A percentile compares a stretch with the other conserved stretches of the same genome.
Conservation (phyloP, 1,284 basidiomycete genomes). For the Boletus mariae region DNA sequence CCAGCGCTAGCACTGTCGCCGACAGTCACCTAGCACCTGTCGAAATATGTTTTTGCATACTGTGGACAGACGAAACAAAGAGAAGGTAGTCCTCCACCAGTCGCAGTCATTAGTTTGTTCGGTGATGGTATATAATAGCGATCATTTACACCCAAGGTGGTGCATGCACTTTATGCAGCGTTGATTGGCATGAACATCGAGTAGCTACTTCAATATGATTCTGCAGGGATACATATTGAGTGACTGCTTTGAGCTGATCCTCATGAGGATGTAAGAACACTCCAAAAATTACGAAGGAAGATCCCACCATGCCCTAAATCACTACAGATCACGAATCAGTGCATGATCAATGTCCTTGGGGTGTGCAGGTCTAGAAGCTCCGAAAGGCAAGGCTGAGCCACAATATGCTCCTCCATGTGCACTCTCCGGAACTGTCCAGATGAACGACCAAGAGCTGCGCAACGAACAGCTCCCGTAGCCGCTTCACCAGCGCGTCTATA, state of each 20-base stretch:
- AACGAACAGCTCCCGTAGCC: slow-evolving; percentile 20
- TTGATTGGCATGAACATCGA: background rate
- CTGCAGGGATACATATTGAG: background rate
- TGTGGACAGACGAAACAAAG: slow-evolving; percentile 66
- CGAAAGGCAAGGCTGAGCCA: slow-evolving; percentile 11
- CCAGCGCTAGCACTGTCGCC: slow-evolving; percentile 60
- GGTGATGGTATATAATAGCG: slow-evolving; percentile 45
- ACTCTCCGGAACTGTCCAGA: slow-evolving; percentile 21
- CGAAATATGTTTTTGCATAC: slow-evolving; percentile 71
- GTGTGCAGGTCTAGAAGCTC: slow-evolving; percentile 19
- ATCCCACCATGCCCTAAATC: background rate
- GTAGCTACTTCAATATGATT: background rate
- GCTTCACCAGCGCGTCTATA: slow-evolving; percentile 4
- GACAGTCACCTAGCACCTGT: slow-evolving; percentile 76
- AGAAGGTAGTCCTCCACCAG: slow-evolving; percentile 59
- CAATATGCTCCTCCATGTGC: slow-evolving; percentile 22
- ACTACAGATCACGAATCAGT: slow-evolving; percentile 5
- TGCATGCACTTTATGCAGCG: no score
- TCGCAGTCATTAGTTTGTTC: slow-evolving; percentile 65
- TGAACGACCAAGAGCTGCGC: slow-evolving; percentile 22
- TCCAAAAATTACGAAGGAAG: background rate
- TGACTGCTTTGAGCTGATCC: no score
- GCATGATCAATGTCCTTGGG: slow-evolving; percentile 22
- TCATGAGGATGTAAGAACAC: background rate
- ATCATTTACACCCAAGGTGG: background rate